A percentile compares a stretch with the other conserved stretches of the same genome.
Conservation (phyloP, 371 early-diverging fungal species). For the Apophysomyces sp. region DNA sequence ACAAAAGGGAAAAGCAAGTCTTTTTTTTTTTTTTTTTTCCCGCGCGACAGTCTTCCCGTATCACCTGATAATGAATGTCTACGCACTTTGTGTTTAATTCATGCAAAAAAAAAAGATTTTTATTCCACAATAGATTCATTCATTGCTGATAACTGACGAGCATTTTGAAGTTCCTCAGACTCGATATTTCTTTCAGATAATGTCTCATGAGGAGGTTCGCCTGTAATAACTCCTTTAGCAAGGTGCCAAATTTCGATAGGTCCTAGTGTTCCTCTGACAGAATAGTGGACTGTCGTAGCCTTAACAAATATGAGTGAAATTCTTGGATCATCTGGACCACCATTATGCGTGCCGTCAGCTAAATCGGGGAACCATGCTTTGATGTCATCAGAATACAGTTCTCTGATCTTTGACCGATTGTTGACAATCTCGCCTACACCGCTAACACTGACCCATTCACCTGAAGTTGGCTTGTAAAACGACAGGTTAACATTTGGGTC, state of each 20-base stretch:
- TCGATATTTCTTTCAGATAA: conserved; percentile 16
- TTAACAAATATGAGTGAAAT: conserved; percentile 29
- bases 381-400: conserved; percentile 28
- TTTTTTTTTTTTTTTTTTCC: no score
- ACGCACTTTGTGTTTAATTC: not conserved
- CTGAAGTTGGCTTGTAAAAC: conserved; percentile 31
- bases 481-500: conserved; percentile 45
- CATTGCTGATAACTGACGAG: conserved; percentile 7
- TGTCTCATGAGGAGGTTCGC: conserved; percentile 20
- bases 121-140: conserved; percentile 10
- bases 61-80: not conserved
- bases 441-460: conserved; percentile 46
- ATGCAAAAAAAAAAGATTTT: not conserved
- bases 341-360: conserved; percentile 42
- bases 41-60: not conserved
- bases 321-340: conserved; percentile 46
- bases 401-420: conserved; percentile 35
- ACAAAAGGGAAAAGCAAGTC: no score
- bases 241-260: conserved; percentile 25
- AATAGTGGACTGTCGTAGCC: conserved; percentile 27
- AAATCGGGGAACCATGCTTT: conserved; percentile 45
- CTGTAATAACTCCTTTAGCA: conserved; percentile 17
- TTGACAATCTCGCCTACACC: conserved; percentile 39
- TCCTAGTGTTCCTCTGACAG: conserved; percentile 12
- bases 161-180: conserved; percentile 15